Conservation (phyloP, 257 asterid species). For the Nicotiana tabacum region DNA sequence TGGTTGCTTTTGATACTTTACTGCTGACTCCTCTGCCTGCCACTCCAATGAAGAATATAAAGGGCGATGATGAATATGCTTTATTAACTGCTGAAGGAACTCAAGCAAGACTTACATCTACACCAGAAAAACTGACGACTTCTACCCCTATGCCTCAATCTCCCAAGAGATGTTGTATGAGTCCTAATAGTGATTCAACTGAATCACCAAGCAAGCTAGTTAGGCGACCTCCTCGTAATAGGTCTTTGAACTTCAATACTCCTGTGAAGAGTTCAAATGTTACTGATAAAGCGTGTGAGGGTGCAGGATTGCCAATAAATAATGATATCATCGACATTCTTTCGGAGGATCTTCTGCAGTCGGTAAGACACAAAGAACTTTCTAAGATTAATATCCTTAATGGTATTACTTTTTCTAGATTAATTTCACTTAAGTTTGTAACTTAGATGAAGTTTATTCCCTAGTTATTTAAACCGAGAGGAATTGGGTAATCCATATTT, state of each 20-base stretch:
- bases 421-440: not conserved
- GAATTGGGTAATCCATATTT: not conserved
- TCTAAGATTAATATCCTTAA: not conserved
- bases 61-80: constrained; percentile 3
- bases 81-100: constrained; percentile 30
- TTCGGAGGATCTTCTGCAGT: constrained; percentile 47
- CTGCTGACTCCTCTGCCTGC: constrained; percentile 18
- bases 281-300: constrained; percentile 17
- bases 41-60: constrained; percentile 44
- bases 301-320: constrained; percentile 19
- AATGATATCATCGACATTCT: constrained; percentile 48
- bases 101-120: constrained; percentile 37
- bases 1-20: not conserved
- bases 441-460: no score
- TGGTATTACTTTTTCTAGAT: not conserved
- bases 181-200: constrained; percentile 47
- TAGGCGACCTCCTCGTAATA: constrained; percentile 58
- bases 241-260: constrained; percentile 69
- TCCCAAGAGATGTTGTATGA: constrained; percentile 63
- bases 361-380: constrained; percentile 36
- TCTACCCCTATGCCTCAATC: constrained; percentile 55
- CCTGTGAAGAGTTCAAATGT: constrained; percentile 45
- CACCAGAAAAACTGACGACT: constrained; percentile 58
- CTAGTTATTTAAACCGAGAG: not conserved
- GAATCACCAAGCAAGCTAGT: constrained; percentile 44